Conservation (phyloP, 2,329 filamentous ascomycete species). For the Aspergillaceae sp. region DNA sequence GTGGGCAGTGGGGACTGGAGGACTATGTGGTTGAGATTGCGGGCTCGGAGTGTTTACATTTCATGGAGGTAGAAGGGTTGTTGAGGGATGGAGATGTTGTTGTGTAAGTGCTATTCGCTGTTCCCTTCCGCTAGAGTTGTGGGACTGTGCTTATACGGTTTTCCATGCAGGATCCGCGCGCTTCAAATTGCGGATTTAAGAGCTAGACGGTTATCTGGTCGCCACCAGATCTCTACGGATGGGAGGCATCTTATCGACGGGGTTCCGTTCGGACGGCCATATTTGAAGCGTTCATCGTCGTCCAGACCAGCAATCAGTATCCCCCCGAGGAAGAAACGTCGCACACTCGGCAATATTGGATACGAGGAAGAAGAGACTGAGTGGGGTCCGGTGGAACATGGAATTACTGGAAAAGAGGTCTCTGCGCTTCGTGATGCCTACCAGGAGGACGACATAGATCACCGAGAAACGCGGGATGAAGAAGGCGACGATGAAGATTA, state of each 20-base stretch:
- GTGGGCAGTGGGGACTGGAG: slow-evolving; percentile 68
- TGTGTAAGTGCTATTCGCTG: slow-evolving; percentile 47
- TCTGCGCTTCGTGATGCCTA: slow-evolving; percentile 1
- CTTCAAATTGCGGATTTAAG: slow-evolving; percentile 67
- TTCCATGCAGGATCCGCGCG: slow-evolving; percentile 58
- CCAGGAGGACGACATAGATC: not conserved
- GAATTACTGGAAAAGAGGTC: slow-evolving; percentile 18
- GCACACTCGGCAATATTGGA: slow-evolving; percentile 26
- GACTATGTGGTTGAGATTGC: slow-evolving; percentile 79
- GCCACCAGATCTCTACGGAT: slow-evolving; percentile 69
- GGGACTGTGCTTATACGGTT: slow-evolving; percentile 1
- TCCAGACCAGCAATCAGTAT: slow-evolving; percentile 61
- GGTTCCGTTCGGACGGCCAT: slow-evolving; percentile 69
- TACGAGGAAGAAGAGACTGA: slow-evolving; percentile 26
- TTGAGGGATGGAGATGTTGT: slow-evolving; percentile 79
- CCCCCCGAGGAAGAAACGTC: slow-evolving; percentile 62
- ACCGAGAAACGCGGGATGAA: slow-evolving; percentile 15
- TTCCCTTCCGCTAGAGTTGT: not conserved
- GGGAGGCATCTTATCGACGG: slow-evolving; percentile 80
- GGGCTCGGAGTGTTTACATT: slow-evolving; percentile 85
- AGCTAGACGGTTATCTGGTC: slow-evolving; percentile 62
- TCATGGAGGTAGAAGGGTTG: slow-evolving; percentile 59
- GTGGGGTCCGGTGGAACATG: slow-evolving; percentile 20
- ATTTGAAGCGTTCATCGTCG: slow-evolving; percentile 48
- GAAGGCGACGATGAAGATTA: slow-evolving; percentile 19